A percentile compares a stretch with the other conserved stretches of the same genome.
Evolutionary conservation across 306 rosid species (phyloP).

Genomic region (Rosa lucieae): DNA sequence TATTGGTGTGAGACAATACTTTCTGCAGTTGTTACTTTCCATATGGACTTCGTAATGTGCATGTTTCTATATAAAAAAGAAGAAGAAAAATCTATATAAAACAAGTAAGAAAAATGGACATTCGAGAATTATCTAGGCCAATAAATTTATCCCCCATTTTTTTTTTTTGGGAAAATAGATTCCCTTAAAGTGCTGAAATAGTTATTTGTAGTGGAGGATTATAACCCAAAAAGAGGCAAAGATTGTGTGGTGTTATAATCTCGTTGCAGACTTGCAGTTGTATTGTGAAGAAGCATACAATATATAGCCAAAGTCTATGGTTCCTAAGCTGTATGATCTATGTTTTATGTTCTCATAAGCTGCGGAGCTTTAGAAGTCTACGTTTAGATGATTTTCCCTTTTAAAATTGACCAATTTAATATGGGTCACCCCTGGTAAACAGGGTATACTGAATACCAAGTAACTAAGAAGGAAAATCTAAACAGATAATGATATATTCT

Average conservation of each 20-base stretch:
- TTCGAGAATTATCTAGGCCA: background rate
- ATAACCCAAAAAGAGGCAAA: background rate
- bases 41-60: background rate
- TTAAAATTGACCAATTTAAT: background rate
- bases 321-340: background rate
- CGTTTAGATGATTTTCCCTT: background rate
- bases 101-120: background rate
- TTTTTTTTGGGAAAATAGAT: background rate
- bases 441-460: background rate
- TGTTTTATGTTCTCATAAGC: background rate
- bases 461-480: background rate
- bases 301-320: background rate
- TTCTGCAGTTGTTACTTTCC: background rate
- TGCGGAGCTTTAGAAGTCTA: background rate
- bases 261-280: background rate
- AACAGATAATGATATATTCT: background rate
- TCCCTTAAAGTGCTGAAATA: background rate
- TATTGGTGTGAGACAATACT: background rate
- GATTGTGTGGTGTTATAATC: background rate
- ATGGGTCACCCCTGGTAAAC: background rate
- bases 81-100: background rate
- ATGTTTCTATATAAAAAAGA: background rate
- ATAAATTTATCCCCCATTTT: background rate
- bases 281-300: background rate
- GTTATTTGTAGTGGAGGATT: background rate